Conservation (phyloP, 2,329 filamentous ascomycete species). For the Fusarium paranaense region DNA sequence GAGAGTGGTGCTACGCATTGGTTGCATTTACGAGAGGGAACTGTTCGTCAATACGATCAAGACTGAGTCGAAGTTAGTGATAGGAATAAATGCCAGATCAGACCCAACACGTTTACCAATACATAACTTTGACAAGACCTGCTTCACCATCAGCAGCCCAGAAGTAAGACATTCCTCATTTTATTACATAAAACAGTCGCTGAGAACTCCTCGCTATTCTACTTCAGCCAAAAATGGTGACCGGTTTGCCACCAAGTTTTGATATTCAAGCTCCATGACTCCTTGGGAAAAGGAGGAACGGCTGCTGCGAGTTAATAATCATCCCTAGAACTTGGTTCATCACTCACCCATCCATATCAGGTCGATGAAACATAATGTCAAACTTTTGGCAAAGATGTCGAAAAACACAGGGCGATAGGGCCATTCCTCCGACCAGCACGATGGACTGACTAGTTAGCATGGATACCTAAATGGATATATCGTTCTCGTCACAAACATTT, state of each 20-base stretch:
- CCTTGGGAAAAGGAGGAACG: background rate
- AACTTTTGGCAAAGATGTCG: background rate
- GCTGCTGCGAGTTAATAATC: background rate
- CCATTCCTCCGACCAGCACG: background rate
- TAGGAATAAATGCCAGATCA: background rate
- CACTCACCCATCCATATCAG: background rate
- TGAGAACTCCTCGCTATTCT: background rate
- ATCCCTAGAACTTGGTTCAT: background rate
- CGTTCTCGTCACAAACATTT: background rate
- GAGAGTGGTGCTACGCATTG: background rate
- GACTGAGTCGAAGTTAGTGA: background rate
- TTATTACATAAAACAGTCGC: background rate
- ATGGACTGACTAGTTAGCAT: background rate
- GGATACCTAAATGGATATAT: background rate
- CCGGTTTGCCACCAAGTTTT: background rate
- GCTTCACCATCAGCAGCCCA: background rate
- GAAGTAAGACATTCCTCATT: background rate
- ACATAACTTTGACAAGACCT: background rate
- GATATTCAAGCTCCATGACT: background rate
- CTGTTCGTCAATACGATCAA: no score
- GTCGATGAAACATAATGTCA: background rate
- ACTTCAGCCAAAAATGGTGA: background rate
- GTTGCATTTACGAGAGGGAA: background rate
- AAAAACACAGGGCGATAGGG: background rate
- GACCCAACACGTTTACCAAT: background rate